A percentile compares a stretch with the other conserved stretches of the same genome.
Evolutionary conservation across 2,329 filamentous ascomycete species (phyloP).

Genomic region (Mycosphaerella arachidis): DNA sequence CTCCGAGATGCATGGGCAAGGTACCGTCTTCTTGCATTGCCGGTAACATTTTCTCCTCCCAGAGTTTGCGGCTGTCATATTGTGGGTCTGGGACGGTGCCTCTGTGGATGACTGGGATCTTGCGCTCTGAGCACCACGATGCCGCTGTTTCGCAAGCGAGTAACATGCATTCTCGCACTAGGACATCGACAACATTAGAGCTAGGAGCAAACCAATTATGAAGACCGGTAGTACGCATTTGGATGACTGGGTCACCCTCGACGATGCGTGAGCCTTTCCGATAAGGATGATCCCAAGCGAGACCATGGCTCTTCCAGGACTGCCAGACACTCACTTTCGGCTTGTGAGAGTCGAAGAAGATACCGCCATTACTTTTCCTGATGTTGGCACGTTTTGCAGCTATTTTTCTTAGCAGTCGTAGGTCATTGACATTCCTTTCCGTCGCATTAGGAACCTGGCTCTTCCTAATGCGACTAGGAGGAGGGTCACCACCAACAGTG

Average conservation of each 20-base stretch:
- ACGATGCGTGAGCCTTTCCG: constrained; percentile 35
- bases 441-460: constrained; percentile 24
- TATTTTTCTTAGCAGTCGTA: constrained; percentile 35
- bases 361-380: constrained; percentile 37
- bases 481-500: constrained; percentile 34
- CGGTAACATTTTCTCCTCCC: constrained; percentile 34
- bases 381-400: constrained; percentile 31
- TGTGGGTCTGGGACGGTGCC: constrained; percentile 30
- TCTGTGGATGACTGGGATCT: constrained; percentile 49
- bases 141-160: constrained; percentile 51
- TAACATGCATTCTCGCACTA: constrained; percentile 51
- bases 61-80: constrained; percentile 29
- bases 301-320: constrained; percentile 25
- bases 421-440: constrained; percentile 27
- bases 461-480: constrained; percentile 9
- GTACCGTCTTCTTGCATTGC: constrained; percentile 35
- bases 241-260: constrained; percentile 44
- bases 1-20: constrained; percentile 36
- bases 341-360: constrained; percentile 32
- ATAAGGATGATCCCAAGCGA: constrained; percentile 41
- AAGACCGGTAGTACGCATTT: constrained; percentile 32
- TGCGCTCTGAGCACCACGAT: constrained; percentile 49
- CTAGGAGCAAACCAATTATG: constrained; percentile 31
- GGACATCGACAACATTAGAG: constrained; percentile 14
- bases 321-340: constrained; percentile 38